A percentile compares a stretch with the other conserved stretches of the same genome.
These are phyloP conservation scores for Raffaelea deltoideospora DNA, from an alignment of 2,329 filamentous ascomycete genomes.

Conservation along the genomic window DNA sequence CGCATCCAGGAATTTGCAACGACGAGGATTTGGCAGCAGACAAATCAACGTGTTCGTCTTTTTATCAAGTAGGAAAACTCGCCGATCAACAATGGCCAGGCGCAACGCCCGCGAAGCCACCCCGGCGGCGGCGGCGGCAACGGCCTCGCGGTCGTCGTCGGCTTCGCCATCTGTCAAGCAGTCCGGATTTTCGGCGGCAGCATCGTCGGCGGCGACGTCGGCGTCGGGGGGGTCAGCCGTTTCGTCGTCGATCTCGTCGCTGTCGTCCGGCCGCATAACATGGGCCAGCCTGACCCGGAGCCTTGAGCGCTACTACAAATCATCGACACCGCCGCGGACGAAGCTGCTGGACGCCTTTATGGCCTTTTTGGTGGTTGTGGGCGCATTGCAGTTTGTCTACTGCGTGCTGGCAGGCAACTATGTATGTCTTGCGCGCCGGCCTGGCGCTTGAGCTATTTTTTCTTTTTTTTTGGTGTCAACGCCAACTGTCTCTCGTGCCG, in stretches of 20 bases:
- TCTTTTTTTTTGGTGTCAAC: no score
- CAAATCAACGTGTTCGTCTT: neutral
- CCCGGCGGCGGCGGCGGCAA: neutral
- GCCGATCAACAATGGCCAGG: constrained; percentile 1
- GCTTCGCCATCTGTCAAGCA: neutral
- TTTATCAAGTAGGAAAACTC: neutral
- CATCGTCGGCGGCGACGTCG: neutral
- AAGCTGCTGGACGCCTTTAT: constrained; percentile 90
- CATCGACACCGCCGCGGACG: constrained; percentile 73
- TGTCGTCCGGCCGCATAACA: neutral
- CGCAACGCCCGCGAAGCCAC: constrained; percentile 3
- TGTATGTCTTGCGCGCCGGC: constrained; percentile 41
- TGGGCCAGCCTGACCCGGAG: constrained; percentile 46
- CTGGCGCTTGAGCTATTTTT: no score
- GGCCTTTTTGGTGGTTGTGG: constrained; percentile 70
- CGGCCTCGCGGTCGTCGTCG: neutral
- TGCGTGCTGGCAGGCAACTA: constrained; percentile 88
- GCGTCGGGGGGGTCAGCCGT: neutral
- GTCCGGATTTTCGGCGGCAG: neutral
- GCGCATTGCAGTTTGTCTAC: constrained; percentile 85
- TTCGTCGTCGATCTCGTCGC: neutral
- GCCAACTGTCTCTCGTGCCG: no score
- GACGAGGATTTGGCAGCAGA: neutral
- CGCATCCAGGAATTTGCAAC: neutral
- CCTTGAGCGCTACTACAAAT: constrained; percentile 64